A percentile compares a stretch with the other conserved stretches of the same genome.
Conservation (phyloP, 78 protist species). For the Bigelowiella natans region DNA sequence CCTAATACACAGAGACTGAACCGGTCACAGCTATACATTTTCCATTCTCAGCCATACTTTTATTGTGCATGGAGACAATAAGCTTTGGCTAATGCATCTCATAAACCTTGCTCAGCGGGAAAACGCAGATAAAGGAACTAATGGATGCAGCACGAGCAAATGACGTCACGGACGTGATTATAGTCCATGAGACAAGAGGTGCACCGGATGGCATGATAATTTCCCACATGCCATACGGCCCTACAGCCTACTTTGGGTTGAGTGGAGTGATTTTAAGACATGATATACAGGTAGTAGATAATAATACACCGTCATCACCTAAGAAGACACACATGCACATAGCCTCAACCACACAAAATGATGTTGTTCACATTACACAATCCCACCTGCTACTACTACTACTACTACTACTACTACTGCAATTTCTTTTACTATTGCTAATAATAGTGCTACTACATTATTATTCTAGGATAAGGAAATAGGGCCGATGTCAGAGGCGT, state of each 20-base stretch:
- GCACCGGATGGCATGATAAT: constrained; percentile 83
- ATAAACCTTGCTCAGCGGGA: too few relatives aligned
- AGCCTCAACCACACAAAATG: neutral
- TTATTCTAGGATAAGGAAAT: neutral
- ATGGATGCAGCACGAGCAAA: constrained; percentile 72
- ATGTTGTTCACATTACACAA: neutral
- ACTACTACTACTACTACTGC: too few relatives aligned
- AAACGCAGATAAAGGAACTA: constrained; percentile 54
- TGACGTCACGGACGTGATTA: constrained; percentile 85
- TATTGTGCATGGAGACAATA: too few relatives aligned
- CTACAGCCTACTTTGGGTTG: constrained; percentile 93
- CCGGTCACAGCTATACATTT: constrained; percentile 33
- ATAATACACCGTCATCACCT: neutral
- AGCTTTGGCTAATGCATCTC: too few relatives aligned
- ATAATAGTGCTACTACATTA: neutral
- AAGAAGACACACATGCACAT: neutral
- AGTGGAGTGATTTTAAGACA: constrained; percentile 81
- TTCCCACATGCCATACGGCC: constrained; percentile 97
- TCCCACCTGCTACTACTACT: neutral
- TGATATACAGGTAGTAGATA: constrained; percentile 54
- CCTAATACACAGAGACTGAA: constrained; percentile 89
- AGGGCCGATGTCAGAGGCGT: constrained; percentile 53
- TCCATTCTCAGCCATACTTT: too few relatives aligned
- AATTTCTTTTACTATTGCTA: neutral
- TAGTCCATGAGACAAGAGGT: constrained; percentile 93